Percentiles rank a stretch among this genome's conserved stretches.
Conservation (phyloP, 495 filamentous ascomycete species). For the Neurospora sp. region DNA sequence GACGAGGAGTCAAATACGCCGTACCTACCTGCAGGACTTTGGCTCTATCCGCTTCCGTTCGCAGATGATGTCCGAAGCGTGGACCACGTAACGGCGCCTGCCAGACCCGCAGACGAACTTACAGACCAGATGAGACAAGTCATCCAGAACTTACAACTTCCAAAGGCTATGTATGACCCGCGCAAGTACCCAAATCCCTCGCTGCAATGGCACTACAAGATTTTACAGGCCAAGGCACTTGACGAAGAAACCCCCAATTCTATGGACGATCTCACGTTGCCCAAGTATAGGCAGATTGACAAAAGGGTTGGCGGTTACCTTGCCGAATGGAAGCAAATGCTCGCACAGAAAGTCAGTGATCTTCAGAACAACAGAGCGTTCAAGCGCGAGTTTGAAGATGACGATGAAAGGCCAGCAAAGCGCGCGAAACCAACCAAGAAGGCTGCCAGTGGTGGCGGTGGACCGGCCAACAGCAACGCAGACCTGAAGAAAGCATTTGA, state of each 20-base stretch:
- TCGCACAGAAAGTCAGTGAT: conserved; percentile 41
- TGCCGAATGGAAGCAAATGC: conserved; percentile 60
- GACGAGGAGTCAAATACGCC: conserved; percentile 54
- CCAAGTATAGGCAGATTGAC: conserved; percentile 69
- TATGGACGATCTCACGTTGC: conserved; percentile 74
- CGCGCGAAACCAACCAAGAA: conserved; percentile 25
- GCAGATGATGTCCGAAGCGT: conserved; percentile 80
- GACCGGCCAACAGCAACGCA: conserved; percentile 35
- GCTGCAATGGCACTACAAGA: conserved; percentile 96
- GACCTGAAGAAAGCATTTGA: conserved; percentile 49
- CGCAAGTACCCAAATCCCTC: conserved; percentile 85
- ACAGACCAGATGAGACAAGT: conserved; percentile 73
- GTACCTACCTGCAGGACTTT: conserved; percentile 73
- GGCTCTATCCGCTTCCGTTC: conserved; percentile 81
- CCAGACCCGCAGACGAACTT: conserved; percentile 56
- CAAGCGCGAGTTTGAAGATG: conserved; percentile 34
- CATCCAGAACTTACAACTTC: conserved; percentile 81
- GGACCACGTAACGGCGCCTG: conserved; percentile 31
- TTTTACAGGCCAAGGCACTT: conserved; percentile 83
- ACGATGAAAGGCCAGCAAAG: conserved; percentile 31
- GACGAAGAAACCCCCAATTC: conserved; percentile 82
- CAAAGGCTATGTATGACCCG: conserved; percentile 74
- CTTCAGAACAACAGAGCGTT: conserved; percentile 23
- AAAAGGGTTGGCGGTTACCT: conserved; percentile 76
- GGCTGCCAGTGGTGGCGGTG: conserved; percentile 5